Conservation (phyloP, 805 yeast species). For the Pichia occidentalis region DNA sequence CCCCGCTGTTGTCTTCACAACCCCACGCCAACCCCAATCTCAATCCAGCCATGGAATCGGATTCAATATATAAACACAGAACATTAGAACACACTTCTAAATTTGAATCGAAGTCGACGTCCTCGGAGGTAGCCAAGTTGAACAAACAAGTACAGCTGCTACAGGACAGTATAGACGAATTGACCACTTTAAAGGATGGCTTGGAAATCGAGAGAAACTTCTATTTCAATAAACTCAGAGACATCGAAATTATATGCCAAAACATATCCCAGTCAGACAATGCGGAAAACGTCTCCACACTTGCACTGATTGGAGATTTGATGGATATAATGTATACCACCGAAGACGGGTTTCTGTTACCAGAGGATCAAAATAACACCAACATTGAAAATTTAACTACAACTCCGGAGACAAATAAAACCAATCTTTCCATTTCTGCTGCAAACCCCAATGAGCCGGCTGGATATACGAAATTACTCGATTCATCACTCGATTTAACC, state of each 20-base stretch:
- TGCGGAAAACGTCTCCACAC: constrained; percentile 23
- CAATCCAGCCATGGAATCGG: too few relatives aligned
- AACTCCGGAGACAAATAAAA: too few relatives aligned
- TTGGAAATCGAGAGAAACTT: constrained; percentile 81
- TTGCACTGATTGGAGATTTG: constrained; percentile 49
- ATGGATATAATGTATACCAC: constrained; percentile 75
- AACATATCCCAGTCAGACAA: constrained; percentile 36
- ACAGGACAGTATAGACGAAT: constrained; percentile 50
- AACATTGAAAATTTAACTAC: too few relatives aligned
- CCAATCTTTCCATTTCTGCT: too few relatives aligned
- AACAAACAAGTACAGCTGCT: constrained; percentile 44
- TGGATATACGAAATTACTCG: too few relatives aligned
- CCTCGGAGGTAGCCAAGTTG: constrained; percentile 11
- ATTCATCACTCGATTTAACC: too few relatives aligned
- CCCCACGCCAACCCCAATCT: too few relatives aligned
- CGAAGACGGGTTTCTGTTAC: constrained; percentile 75
- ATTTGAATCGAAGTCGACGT: too few relatives aligned
- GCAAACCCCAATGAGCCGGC: too few relatives aligned
- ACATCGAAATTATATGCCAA: constrained; percentile 76
- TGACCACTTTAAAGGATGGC: constrained; percentile 53
- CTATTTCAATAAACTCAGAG: constrained; percentile 83
- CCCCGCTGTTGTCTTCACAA: too few relatives aligned
- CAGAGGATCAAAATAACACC: constrained; percentile 23
- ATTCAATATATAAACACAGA: too few relatives aligned
- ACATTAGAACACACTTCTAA: too few relatives aligned